Conservation (phyloP, 2,329 filamentous ascomycete genomes). For the Pestalotiopsis sp. region DNA sequence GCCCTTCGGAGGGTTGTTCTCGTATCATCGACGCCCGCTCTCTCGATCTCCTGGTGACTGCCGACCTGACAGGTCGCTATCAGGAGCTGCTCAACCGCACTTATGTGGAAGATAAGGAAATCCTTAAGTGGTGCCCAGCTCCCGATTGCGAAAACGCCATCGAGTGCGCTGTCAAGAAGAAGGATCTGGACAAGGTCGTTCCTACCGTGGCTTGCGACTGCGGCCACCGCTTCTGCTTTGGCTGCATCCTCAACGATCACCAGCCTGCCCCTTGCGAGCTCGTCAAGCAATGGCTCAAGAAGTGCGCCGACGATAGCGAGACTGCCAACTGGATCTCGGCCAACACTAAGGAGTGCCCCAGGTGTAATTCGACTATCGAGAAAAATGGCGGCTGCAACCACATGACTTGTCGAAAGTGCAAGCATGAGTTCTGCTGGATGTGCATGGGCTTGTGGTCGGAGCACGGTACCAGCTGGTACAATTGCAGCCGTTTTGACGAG, state of each 20-base stretch:
- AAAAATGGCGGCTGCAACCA: constrained; percentile 70
- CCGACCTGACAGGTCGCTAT: constrained; percentile 67
- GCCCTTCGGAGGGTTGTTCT: constrained; percentile 84
- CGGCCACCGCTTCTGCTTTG: constrained; percentile 90
- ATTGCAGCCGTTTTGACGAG: constrained; percentile 96
- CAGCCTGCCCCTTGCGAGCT: constrained; percentile 89
- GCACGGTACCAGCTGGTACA: constrained; percentile 99
- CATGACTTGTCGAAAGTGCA: constrained; percentile 41
- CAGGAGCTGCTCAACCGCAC: constrained; percentile 86
- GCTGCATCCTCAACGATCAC: constrained; percentile 86
- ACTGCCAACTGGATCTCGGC: constrained; percentile 99
- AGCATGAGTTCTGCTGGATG: constrained; percentile 84
- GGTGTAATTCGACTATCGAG: constrained; percentile 95
- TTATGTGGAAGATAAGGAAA: constrained; percentile 96
- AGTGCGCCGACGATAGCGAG: constrained; percentile 97
- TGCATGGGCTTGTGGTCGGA: constrained; percentile 99
- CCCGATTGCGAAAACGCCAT: constrained; percentile 96
- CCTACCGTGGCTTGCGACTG: constrained; percentile 88
- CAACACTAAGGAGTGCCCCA: constrained; percentile 97
- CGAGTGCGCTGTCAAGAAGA: constrained; percentile 85
- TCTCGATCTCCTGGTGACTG: constrained; percentile 72
- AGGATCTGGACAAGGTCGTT: constrained; percentile 81
- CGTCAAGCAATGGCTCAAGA: constrained; percentile 96
- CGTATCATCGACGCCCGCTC: constrained; percentile 91
- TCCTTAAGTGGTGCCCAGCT: constrained; percentile 95